These are phyloP conservation scores for Chalaropsis thielavioides DNA, from an alignment of 2,329 filamentous ascomycete species.

Conservation along the genomic window DNA sequence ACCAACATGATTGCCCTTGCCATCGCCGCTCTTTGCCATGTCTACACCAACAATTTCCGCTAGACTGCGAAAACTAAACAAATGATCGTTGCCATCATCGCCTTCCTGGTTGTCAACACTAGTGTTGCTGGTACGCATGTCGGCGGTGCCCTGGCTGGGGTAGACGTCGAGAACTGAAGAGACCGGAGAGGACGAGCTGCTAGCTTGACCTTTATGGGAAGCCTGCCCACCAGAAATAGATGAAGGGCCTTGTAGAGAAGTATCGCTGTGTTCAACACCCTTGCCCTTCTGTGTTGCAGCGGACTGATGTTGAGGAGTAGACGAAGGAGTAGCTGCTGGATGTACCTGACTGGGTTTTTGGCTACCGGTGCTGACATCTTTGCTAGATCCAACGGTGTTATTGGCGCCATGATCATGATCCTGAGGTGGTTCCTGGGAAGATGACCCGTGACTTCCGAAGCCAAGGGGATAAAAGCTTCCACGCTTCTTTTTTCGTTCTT, in stretches of 20 bases:
- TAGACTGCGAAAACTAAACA: slow-evolving; percentile 85
- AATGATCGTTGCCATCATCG: slow-evolving; percentile 49
- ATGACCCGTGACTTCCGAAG: slow-evolving; percentile 26
- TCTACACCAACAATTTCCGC: slow-evolving; percentile 66
- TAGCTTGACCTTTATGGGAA: slow-evolving; percentile 65
- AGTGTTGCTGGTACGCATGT: slow-evolving; percentile 40
- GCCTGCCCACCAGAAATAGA: slow-evolving; percentile 25
- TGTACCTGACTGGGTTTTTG: slow-evolving; percentile 37
- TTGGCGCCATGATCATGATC: background rate
- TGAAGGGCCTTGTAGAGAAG: slow-evolving; percentile 14
- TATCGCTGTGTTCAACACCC: slow-evolving; percentile 41
- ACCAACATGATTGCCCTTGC: slow-evolving; percentile 10
- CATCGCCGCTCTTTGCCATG: slow-evolving; percentile 22
- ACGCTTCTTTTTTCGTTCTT: slow-evolving; percentile 70
- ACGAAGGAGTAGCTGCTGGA: slow-evolving; percentile 33
- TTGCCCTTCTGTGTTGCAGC: slow-evolving; percentile 48
- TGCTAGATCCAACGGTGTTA: background rate
- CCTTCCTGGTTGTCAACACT: slow-evolving; percentile 37
- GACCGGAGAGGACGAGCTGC: slow-evolving; percentile 69
- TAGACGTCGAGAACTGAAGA: slow-evolving; percentile 52
- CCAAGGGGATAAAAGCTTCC: slow-evolving; percentile 28
- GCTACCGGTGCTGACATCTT: slow-evolving; percentile 35
- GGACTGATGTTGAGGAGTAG: slow-evolving; percentile 21
- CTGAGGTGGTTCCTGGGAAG: background rate
- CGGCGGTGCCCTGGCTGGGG: slow-evolving; percentile 28